phyloP scores from a whole-genome alignment of 495 filamentous ascomycete species.

The Parachaetomium inaequale region DNA sequence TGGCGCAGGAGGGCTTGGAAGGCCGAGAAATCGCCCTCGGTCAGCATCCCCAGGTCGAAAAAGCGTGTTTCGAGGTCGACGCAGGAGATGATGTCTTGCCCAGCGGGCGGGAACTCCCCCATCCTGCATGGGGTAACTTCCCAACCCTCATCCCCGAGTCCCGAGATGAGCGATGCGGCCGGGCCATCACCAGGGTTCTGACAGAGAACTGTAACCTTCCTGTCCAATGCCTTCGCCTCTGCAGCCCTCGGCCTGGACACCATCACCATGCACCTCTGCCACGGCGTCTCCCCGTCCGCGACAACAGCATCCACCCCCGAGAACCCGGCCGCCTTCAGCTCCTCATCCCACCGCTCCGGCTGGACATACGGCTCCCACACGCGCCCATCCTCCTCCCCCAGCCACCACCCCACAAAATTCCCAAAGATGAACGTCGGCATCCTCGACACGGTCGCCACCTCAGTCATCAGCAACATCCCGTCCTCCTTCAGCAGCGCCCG shows the following conservation, averaged over 20 bases:
- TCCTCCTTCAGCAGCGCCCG: constrained; percentile 38
- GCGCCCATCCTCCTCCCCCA: constrained; percentile 43
- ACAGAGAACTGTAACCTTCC: constrained; percentile 15
- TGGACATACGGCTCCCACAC: constrained; percentile 29
- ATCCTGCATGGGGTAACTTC: neutral
- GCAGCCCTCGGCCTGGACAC: constrained; percentile 1
- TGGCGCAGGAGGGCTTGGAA: constrained; percentile 25
- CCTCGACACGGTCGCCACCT: constrained; percentile 32
- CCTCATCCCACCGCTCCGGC: constrained; percentile 36
- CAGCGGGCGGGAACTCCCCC: constrained; percentile 11
- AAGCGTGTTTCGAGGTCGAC: constrained; percentile 36
- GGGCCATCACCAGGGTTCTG: neutral
- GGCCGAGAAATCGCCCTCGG: constrained; percentile 16
- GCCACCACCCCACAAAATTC: constrained; percentile 32
- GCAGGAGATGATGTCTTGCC: constrained; percentile 29
- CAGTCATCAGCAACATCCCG: constrained; percentile 39
- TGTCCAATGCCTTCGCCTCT: neutral
- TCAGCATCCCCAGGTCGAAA: constrained; percentile 28
- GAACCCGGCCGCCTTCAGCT: constrained; percentile 43
- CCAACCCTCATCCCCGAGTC: neutral
- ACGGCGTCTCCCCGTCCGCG: constrained; percentile 18
- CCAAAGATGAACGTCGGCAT: constrained; percentile 38
- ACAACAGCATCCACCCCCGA: constrained; percentile 41
- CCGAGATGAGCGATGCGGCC: neutral
- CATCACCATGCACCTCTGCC: constrained; percentile 15